Percentiles rank a stretch among this genome's conserved stretches.
phyloP scores from a whole-genome alignment of 306 rosid genomes.

The Sicyos edulis region DNA sequence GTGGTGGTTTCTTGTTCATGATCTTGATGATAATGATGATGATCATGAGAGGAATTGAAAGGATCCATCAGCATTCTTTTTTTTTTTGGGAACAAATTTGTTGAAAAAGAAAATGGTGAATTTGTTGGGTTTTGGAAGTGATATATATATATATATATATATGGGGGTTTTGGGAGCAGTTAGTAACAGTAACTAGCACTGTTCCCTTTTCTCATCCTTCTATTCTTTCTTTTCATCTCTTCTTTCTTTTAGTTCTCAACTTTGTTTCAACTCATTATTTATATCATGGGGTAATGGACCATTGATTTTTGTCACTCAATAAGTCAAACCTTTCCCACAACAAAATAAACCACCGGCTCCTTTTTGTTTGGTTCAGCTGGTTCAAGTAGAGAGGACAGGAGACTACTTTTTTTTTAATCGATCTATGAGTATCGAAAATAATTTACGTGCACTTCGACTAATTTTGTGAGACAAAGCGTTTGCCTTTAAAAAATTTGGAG shows the following conservation, averaged over 20 bases:
- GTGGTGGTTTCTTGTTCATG: constrained; percentile 17
- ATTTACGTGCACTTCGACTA: too few species aligned
- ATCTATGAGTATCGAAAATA: too few species aligned
- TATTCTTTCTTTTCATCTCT: background rate
- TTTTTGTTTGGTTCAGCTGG: background rate
- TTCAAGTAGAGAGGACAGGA: background rate
- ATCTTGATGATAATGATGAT: background rate
- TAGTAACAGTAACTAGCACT: background rate
- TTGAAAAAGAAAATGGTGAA: background rate
- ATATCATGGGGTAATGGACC: background rate
- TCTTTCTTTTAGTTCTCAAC: background rate
- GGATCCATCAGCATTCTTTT: constrained; percentile 13
- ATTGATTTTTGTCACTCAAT: background rate
- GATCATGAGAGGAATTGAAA: constrained; percentile 10
- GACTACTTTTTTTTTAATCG: too few species aligned
- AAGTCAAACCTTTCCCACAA: background rate
- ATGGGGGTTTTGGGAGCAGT: background rate
- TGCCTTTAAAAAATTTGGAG: too few species aligned
- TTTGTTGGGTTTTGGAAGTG: background rate
- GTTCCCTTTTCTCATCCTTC: constrained; percentile 1
- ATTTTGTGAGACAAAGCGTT: too few species aligned
- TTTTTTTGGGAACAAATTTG: background rate
- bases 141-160: background rate
- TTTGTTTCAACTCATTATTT: background rate
- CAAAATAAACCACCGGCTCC: too few species aligned